Percentiles rank a stretch among this genome's conserved stretches.
These are phyloP conservation scores for Grosmannia serpens DNA, from an alignment of 2,329 filamentous ascomycete species.

Conservation along the genomic window DNA sequence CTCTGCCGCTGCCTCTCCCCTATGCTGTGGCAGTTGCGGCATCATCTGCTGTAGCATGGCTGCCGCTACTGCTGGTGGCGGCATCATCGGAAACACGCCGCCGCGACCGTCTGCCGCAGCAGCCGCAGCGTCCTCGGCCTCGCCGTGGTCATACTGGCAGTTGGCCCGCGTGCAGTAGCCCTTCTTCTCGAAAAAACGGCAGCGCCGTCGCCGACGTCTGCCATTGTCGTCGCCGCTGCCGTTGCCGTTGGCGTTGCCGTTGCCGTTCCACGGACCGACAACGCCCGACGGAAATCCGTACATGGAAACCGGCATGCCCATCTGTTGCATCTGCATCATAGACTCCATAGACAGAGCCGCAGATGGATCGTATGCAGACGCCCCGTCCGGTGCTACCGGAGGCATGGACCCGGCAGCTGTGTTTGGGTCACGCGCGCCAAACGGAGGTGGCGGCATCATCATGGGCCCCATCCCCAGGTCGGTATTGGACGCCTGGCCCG, in stretches of 20 bases:
- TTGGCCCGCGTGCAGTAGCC: conserved; percentile 59
- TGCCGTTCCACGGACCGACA: conserved; percentile 10
- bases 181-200: conserved; percentile 60
- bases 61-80: background rate
- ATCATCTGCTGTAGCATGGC: background rate
- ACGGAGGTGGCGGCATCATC: background rate
- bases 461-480: background rate
- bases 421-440: no score
- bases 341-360: conserved; percentile 43
- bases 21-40: background rate
- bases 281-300: conserved; percentile 16
- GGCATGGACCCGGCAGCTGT: no score
- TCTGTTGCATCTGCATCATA: conserved; percentile 46
- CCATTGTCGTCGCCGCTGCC: conserved; percentile 13
- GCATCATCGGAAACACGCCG: background rate
- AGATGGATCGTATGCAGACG: conserved; percentile 38
- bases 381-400: conserved; percentile 1
- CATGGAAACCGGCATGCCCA: conserved; percentile 32
- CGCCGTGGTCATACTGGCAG: conserved; percentile 58
- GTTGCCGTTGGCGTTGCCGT: conserved; percentile 9
- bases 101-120: background rate
- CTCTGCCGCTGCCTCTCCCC: background rate
- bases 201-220: conserved; percentile 36
- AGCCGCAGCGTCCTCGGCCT: conserved; percentile 20
- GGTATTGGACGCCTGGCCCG: no score